These are phyloP conservation scores for Cydonia oblonga DNA, from an alignment of 331 rosid species.

Conservation along the genomic window DNA sequence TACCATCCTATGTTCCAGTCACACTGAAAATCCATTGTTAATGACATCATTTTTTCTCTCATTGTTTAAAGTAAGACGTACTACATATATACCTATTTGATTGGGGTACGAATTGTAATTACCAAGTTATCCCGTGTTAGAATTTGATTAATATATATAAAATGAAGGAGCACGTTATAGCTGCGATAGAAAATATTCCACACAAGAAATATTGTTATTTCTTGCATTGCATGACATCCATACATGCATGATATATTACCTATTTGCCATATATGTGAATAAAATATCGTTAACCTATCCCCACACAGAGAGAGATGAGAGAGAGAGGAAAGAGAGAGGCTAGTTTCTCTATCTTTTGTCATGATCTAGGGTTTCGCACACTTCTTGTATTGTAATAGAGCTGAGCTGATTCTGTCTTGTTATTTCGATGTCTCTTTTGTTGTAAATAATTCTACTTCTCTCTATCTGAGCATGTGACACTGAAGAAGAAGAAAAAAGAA, in stretches of 20 bases:
- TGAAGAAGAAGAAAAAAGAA: slow-evolving; percentile 14
- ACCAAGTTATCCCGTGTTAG: not conserved
- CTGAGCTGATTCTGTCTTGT: slow-evolving; percentile 9
- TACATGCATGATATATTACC: not conserved
- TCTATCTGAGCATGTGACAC: slow-evolving; percentile 8
- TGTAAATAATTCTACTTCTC: slow-evolving; percentile 5
- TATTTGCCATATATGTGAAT: not conserved
- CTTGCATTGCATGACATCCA: slow-evolving; percentile 2
- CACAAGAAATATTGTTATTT: not conserved
- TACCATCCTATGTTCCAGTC: too few species aligned
- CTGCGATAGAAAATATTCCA: not conserved
- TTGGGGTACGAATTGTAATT: not conserved
- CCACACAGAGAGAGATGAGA: not conserved
- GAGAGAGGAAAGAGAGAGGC: slow-evolving; percentile 8
- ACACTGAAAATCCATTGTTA: too few species aligned
- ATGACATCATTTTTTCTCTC: not conserved
- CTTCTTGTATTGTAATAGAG: slow-evolving; percentile 9
- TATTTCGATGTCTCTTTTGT: slow-evolving; percentile 10
- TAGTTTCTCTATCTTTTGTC: slow-evolving; percentile 12
- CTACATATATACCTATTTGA: not conserved
- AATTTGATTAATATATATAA: not conserved
- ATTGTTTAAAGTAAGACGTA: not conserved
- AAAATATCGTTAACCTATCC: slow-evolving; percentile 1
- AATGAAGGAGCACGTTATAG: not conserved
- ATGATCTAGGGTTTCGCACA: slow-evolving; percentile 30